phyloP scores from a whole-genome alignment of 768 basidiomycete genomes.

The Chalciporus sphaerocephalus region DNA sequence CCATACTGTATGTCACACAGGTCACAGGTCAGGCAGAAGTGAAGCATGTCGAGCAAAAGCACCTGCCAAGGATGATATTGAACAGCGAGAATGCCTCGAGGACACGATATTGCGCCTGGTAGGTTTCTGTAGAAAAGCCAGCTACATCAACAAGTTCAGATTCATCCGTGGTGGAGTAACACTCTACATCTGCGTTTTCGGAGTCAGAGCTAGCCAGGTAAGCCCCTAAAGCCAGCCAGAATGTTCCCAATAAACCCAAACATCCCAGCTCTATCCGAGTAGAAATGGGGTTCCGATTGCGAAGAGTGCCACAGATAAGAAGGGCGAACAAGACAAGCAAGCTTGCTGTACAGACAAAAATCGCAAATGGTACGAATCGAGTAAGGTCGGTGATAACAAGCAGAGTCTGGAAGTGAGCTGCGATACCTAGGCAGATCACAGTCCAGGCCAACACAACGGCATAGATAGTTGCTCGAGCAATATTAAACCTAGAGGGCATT shows the following conservation, averaged over 20 bases:
- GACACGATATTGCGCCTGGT: conserved; percentile 85
- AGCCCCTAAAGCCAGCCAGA: conserved; percentile 83
- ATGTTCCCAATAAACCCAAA: conserved; percentile 64
- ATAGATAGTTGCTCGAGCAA: conserved; percentile 63
- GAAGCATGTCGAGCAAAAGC: background rate
- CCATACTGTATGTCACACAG: conserved; percentile 40
- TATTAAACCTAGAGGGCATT: conserved; percentile 73
- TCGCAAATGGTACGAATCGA: conserved; percentile 81
- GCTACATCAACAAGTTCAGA: conserved; percentile 55
- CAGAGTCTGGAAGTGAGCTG: conserved; percentile 69
- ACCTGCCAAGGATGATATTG: conserved; percentile 67
- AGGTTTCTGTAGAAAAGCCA: conserved; percentile 77
- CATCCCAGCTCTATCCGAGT: conserved; percentile 72
- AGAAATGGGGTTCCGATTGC: conserved; percentile 71
- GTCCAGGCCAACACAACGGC: conserved; percentile 67
- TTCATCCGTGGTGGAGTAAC: conserved; percentile 55
- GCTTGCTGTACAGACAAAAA: conserved; percentile 73
- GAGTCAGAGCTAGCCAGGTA: conserved; percentile 73
- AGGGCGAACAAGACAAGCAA: conserved; percentile 63
- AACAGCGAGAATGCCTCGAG: conserved; percentile 77
- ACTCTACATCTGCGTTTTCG: conserved; percentile 77
- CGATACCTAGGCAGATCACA: conserved; percentile 73
- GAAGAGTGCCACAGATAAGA: conserved; percentile 59
- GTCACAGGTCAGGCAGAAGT: conserved; percentile 7
- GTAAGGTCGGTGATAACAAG: conserved; percentile 77